phyloP scores from a whole-genome alignment of 345 rosid genomes.

The Pugionium cornutum region DNA sequence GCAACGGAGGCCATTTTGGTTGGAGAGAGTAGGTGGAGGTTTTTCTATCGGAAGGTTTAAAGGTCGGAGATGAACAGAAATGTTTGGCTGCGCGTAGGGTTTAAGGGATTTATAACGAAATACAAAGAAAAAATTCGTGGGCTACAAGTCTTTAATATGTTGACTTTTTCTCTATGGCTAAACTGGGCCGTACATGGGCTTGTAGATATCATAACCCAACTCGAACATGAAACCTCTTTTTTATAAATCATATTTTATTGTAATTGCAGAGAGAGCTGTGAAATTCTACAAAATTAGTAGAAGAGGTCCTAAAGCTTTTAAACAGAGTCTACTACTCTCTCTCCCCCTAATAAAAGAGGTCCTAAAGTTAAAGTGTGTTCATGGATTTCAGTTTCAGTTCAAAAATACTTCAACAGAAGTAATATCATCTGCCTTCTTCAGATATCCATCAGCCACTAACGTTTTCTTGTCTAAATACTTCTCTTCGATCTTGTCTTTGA shows the following conservation, averaged over 20 bases:
- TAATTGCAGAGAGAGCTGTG: not conserved
- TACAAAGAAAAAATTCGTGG: constrained; percentile 25
- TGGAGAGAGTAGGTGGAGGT: constrained; percentile 17
- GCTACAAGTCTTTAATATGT: constrained; percentile 26
- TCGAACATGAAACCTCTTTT: no score
- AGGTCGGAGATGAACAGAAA: constrained; percentile 14
- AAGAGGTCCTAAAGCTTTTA: no score
- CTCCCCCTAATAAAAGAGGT: not conserved
- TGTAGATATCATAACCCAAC: not conserved
- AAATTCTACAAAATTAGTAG: constrained; percentile 10
- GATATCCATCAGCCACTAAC: constrained; percentile 8
- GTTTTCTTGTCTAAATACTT: constrained; percentile 64
- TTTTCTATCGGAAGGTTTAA: constrained; percentile 36
- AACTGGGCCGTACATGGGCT: constrained; percentile 29
- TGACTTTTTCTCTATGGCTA: not conserved
- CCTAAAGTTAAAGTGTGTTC: constrained; percentile 18
- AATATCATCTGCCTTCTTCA: constrained; percentile 33
- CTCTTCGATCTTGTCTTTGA: constrained; percentile 50
- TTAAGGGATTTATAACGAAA: constrained; percentile 13
- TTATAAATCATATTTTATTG: not conserved
- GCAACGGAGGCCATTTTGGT: constrained; percentile 52
- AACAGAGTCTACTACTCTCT: not conserved
- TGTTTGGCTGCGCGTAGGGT: constrained; percentile 39
- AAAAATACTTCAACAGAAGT: constrained; percentile 40
- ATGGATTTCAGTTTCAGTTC: constrained; percentile 21